These are phyloP conservation scores for Monilinia aucupariae DNA, from an alignment of 2,329 filamentous ascomycete species.

Conservation along the genomic window DNA sequence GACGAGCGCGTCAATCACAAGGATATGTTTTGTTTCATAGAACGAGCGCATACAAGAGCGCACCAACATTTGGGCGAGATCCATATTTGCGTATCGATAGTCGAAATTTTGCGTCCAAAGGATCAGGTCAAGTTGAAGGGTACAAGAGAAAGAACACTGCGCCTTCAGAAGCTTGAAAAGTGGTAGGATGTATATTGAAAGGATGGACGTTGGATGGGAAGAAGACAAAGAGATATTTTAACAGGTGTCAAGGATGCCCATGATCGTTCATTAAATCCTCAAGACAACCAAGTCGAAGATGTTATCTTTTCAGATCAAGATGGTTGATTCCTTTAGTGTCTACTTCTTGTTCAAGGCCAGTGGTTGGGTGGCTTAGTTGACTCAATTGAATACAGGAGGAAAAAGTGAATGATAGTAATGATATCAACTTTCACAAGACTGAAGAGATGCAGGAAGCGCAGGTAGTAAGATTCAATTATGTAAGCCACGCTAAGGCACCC, in stretches of 20 bases:
- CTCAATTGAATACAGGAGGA: background rate
- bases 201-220: background rate
- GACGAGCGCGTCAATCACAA: slow-evolving; percentile 75
- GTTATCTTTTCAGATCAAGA: background rate
- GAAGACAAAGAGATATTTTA: slow-evolving; percentile 17
- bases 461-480: background rate
- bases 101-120: background rate
- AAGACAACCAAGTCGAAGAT: slow-evolving; percentile 7
- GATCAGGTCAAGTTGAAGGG: background rate
- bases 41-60: slow-evolving; percentile 82
- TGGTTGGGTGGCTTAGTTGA: background rate
- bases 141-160: background rate
- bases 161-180: background rate
- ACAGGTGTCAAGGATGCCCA: slow-evolving; percentile 16
- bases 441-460: background rate
- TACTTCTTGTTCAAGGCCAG: background rate
- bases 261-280: slow-evolving; percentile 3
- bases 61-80: slow-evolving; percentile 71
- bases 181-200: background rate
- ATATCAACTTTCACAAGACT: background rate
- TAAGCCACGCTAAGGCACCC: background rate
- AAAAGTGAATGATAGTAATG: background rate
- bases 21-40: slow-evolving; percentile 77
- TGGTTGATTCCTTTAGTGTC: background rate
- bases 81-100: slow-evolving; percentile 41